Percentiles rank a stretch among this genome's conserved stretches.
These are phyloP conservation scores for Aspergillus campestris DNA, from an alignment of 495 filamentous ascomycete genomes.

Conservation along the genomic window DNA sequence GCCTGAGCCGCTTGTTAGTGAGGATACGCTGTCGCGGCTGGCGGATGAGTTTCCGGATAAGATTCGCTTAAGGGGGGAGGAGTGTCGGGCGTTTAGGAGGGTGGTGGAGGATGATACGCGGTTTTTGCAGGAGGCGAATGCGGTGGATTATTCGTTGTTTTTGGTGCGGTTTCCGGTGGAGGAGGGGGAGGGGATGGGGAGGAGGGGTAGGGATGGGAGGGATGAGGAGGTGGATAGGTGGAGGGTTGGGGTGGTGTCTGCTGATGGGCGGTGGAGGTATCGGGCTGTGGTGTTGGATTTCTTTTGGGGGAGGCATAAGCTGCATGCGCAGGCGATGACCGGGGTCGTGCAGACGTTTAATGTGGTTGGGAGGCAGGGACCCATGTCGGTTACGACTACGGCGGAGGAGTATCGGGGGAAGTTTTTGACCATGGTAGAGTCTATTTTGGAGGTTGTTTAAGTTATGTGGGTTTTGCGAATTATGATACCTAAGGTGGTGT, in stretches of 20 bases:
- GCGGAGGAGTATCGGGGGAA: conserved; percentile 56
- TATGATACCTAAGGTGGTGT: not conserved
- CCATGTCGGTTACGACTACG: conserved; percentile 64
- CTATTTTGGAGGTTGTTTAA: conserved; percentile 39
- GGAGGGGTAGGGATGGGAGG: conserved; percentile 15
- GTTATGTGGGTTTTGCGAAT: too few relatives aligned
- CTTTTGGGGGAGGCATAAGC: conserved; percentile 63
- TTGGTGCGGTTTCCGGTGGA: conserved; percentile 46
- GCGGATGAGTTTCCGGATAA: conserved; percentile 59
- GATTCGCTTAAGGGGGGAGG: conserved; percentile 40
- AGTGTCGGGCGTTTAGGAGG: conserved; percentile 42
- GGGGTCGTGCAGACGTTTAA: conserved; percentile 54
- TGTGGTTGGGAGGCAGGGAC: conserved; percentile 45
- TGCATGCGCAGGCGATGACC: conserved; percentile 53
- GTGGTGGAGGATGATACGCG: conserved; percentile 49
- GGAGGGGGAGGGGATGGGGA: conserved; percentile 13
- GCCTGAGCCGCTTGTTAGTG: conserved; percentile 46
- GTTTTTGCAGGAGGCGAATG: conserved; percentile 50
- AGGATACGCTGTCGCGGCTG: conserved; percentile 49
- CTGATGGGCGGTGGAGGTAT: conserved; percentile 56
- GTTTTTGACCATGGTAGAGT: conserved; percentile 53
- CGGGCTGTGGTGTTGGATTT: conserved; percentile 57
- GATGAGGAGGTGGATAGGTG: conserved; percentile 34
- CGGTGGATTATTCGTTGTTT: conserved; percentile 64
- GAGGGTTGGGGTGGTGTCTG: conserved; percentile 47